These are phyloP conservation scores for Trichosporon sp. DNA, from an alignment of 1,284 basidiomycete genomes.

Conservation along the genomic window DNA sequence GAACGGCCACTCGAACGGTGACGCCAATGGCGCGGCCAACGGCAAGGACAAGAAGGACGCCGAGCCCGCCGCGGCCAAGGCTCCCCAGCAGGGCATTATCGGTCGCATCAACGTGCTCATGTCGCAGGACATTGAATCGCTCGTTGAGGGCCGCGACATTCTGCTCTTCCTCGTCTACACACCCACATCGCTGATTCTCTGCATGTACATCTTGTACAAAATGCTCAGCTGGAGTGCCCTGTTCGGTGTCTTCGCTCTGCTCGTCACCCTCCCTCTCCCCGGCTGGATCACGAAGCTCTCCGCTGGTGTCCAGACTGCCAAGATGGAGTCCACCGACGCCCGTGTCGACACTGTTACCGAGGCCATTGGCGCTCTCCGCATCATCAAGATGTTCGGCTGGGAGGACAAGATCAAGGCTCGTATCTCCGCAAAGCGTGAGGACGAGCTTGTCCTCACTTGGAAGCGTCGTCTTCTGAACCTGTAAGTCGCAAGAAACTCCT, in stretches of 20 bases:
- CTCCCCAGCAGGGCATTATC: slow-evolving; percentile 56
- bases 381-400: slow-evolving; percentile 73
- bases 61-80: slow-evolving; percentile 16
- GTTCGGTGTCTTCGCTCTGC: slow-evolving; percentile 63
- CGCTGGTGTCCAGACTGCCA: slow-evolving; percentile 44
- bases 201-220: slow-evolving; percentile 47
- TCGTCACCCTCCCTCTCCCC: slow-evolving; percentile 62
- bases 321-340: slow-evolving; percentile 59
- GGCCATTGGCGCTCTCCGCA: slow-evolving; percentile 54
- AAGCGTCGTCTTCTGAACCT: slow-evolving; percentile 47
- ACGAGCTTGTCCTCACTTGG: slow-evolving; percentile 61
- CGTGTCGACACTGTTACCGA: slow-evolving; percentile 62
- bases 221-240: slow-evolving; percentile 59
- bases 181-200: slow-evolving; percentile 50
- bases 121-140: slow-evolving; percentile 53
- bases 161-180: slow-evolving; percentile 50
- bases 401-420: slow-evolving; percentile 63
- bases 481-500: slow-evolving; percentile 30
- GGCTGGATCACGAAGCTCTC: slow-evolving; percentile 52
- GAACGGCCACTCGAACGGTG: slow-evolving; percentile 25
- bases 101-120: slow-evolving; percentile 66
- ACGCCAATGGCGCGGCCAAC: slow-evolving; percentile 22
- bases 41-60: slow-evolving; percentile 32
- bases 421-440: slow-evolving; percentile 62
- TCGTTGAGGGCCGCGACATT: slow-evolving; percentile 55